These are phyloP conservation scores for Sugiyamaella neomexicana DNA, from an alignment of 1,139 yeast genomes.

Conservation along the genomic window DNA sequence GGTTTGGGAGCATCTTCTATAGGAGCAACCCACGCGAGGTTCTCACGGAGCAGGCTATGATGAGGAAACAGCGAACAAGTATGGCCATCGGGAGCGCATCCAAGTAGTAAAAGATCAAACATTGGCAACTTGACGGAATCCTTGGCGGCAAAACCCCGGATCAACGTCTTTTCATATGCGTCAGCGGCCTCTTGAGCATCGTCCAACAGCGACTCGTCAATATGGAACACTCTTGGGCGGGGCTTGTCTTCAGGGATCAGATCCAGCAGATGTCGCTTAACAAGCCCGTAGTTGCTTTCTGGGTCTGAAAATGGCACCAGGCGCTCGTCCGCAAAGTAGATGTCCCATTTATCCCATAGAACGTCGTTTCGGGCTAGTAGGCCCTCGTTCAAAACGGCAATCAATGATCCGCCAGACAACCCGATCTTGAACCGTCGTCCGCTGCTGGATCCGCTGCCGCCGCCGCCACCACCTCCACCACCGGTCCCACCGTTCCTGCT, in stretches of 20 bases:
- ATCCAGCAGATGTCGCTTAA: conserved; percentile 80
- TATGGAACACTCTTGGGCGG: conserved; percentile 75
- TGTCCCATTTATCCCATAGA: conserved; percentile 94
- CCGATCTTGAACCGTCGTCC: conserved; percentile 79
- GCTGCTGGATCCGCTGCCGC: not conserved
- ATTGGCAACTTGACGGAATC: conserved; percentile 93
- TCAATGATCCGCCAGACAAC: conserved; percentile 87
- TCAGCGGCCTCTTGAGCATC: conserved; percentile 97
- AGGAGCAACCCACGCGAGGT: conserved; percentile 95
- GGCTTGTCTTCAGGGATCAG: conserved; percentile 50
- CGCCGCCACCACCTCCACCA: not conserved
- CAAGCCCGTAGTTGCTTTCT: conserved; percentile 88
- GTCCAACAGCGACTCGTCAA: conserved; percentile 70
- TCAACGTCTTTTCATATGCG: conserved; percentile 78
- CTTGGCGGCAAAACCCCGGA: conserved; percentile 91
- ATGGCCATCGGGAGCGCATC: conserved; percentile 99
- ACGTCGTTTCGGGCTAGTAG: conserved; percentile 70
- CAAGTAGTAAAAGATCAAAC: conserved; percentile 85
- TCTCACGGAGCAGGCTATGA: conserved; percentile 84
- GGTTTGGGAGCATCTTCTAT: conserved; percentile 91
- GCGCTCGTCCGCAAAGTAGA: conserved; percentile 95
- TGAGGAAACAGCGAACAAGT: conserved; percentile 94
- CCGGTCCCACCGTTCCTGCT: too few species aligned
- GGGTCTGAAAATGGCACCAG: conserved; percentile 81
- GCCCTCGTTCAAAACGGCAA: conserved; percentile 84